These are phyloP conservation scores for Escallonia rubra DNA, from an alignment of 129 eudicot genomes.

Conservation along the genomic window DNA sequence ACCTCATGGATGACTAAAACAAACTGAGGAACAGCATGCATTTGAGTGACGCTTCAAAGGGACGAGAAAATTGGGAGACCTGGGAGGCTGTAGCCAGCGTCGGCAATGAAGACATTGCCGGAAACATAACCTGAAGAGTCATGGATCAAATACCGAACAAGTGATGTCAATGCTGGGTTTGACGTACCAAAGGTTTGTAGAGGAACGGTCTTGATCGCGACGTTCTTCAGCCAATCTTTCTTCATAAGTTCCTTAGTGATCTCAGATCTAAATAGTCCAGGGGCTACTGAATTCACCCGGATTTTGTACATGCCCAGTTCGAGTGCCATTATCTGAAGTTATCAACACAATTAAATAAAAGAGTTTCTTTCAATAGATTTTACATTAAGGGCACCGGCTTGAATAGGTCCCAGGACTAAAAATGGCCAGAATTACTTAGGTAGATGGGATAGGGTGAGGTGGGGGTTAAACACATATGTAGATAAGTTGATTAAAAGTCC, in stretches of 20 bases:
- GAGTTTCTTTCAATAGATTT: too few relatives aligned
- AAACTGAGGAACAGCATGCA: too few relatives aligned
- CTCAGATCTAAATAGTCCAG: conserved; percentile 40
- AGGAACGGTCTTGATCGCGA: conserved; percentile 22
- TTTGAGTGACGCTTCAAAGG: too few relatives aligned
- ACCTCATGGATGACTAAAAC: too few relatives aligned
- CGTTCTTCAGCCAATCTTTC: conserved; percentile 38
- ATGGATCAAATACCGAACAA: conserved; percentile 42
- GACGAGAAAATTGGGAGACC: conserved; percentile 43
- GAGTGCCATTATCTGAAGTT: conserved; percentile 41
- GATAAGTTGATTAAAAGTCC: too few relatives aligned
- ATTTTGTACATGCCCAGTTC: conserved; percentile 41
- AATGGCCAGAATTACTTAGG: too few relatives aligned
- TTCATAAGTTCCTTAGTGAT: conserved; percentile 35
- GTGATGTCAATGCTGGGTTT: conserved; percentile 40
- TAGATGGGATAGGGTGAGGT: too few relatives aligned
- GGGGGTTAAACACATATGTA: too few relatives aligned
- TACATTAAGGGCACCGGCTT: too few relatives aligned
- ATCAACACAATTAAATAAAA: too few relatives aligned
- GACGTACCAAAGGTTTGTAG: conserved; percentile 37
- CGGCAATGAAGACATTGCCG: conserved; percentile 38
- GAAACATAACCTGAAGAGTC: conserved; percentile 41
- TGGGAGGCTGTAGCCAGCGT: conserved; percentile 36
- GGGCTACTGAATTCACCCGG: conserved; percentile 46
- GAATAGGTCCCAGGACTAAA: too few relatives aligned